Evolutionary conservation across 108 stramenopile species (phyloP), one percentile per base, ranked within the genome.

Genomic region (Cyclotella choctawhatcheeana): DNA sequence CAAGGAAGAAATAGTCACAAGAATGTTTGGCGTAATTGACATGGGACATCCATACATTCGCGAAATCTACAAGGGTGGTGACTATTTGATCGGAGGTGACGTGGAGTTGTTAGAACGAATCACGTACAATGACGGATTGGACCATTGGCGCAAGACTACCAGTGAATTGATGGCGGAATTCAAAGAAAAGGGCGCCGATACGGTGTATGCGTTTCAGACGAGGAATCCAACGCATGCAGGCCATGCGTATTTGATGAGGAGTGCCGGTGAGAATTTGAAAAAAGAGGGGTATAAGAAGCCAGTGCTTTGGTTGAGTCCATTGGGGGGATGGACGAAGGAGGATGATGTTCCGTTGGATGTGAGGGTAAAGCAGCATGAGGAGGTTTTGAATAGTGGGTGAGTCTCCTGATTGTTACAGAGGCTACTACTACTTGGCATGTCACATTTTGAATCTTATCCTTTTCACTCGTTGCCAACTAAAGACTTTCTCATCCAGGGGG

Each of bases 261-360:
- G 89, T 21, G 98, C 96, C 8, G 95, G 98, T n/a, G 94, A 97
- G 56, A 91, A 94, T 72, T 81, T 98, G 50, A 86, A 86, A 25
- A 70, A 74, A 27, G 56, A 95, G 86, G 97, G 98, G 40, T 97
- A 92, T 77, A 71, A 93, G 65, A 99, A 97, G 48, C 98, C 98
- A 5, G 90, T 99, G 27, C 84, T 99, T 54, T 99, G 98, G 98
- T 84, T 99, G 58, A 96, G 94, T 72, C 98, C 98, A 0, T 83
- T 99, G 18, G 98, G 98, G 18, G 98, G 98, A 32, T 99, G 98
- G 98, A 99, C 98, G 70, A 99, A 99, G 83, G 75, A 79, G 7
- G 98, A 99, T 81, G 98, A 99, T 76, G 98, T 99, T 12, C 98
- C 98, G 7, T 84, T 99, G 44, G 98, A 99, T 80, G 98, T 99